These are phyloP conservation scores for Phytophthora idaei DNA, from an alignment of 352 stramenopile species.

Conservation along the genomic window DNA sequence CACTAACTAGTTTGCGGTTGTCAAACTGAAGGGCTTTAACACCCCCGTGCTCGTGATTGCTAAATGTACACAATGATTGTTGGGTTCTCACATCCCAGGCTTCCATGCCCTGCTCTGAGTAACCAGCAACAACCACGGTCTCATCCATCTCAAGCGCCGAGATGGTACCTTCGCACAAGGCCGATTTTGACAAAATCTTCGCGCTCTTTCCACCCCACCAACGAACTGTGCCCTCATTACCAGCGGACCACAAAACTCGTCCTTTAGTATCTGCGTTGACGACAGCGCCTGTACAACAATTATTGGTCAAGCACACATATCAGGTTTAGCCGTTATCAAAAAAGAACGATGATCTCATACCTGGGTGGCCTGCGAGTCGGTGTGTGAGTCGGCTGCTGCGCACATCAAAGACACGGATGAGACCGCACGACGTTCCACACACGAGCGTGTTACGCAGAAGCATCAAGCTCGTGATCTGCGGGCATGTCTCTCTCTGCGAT, in stretches of 20 bases:
- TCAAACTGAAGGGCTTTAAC: conserved; percentile 84
- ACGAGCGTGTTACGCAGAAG: conserved; percentile 88
- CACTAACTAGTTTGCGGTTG: conserved; percentile 86
- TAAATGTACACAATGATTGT: conserved; percentile 87
- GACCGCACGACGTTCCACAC: conserved; percentile 84
- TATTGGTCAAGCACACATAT: conserved; percentile 2
- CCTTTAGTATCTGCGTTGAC: conserved; percentile 86
- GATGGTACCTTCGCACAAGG: conserved; percentile 75
- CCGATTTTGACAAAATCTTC: conserved; percentile 87
- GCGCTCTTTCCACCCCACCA: conserved; percentile 90
- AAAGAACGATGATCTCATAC: conserved; percentile 40
- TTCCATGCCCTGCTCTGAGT: conserved; percentile 84
- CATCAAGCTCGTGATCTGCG: conserved; percentile 90
- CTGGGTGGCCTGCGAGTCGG: conserved; percentile 81
- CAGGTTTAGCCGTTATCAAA: background rate
- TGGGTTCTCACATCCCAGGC: conserved; percentile 90
- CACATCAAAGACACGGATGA: conserved; percentile 89
- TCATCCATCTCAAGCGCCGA: conserved; percentile 90
- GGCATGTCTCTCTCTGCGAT: conserved; percentile 60
- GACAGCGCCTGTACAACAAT: conserved; percentile 61
- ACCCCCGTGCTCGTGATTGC: conserved; percentile 68
- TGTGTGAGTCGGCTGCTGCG: conserved; percentile 81
- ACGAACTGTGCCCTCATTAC: conserved; percentile 79
- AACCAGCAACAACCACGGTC: conserved; percentile 86
- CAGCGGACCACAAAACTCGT: conserved; percentile 85